Evolutionary conservation across 2,329 filamentous ascomycete species (phyloP), one percentile per base, ranked within the genome.

Genomic region (Fusarium sp.): DNA sequence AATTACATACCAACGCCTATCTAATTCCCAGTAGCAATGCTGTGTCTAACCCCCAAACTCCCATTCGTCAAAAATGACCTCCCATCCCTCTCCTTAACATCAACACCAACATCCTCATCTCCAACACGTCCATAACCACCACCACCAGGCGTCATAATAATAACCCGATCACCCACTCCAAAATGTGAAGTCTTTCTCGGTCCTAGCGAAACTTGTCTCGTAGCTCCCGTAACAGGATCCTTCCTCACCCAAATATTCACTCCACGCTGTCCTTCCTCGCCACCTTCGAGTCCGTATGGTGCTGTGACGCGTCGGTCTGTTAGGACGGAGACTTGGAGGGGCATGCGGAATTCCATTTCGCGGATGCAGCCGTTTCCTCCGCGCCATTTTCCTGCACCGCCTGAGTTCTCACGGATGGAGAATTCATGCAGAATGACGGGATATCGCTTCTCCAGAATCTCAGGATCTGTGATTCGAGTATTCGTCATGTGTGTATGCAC

Each of bases 261-360:
- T 0, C 92, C 92, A 9, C 89, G 85, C 62, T 86, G 80, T 0
- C 89, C 92, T 46, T 92, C 89, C 11, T 87, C 88, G 2, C 92
- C 92, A 0, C 92, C 92, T 19, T 88, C 87, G 61, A 94, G 84
- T 0, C 92, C 92, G 59, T 93, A 94, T 0, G 93, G 93, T 54
- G 88, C 85, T 67, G 92, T 90, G 0, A 95, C 91, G 30, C 93
- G 82, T 19, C 93, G 79, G 78, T 97, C 93, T 8, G 89, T 92
- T 9, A 97, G 81, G 26, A 97, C 95, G 2, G 89, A 91, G 16
- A 92, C 91, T 77, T 94, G 90, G 7, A 96, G 86, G 0, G 91
- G 90, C 43, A 92, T 89, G 4, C 92, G 85, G 78, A 94, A 94
- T 79, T 96, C 93, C 62, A 96, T 93, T 64, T 96, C 93, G 1